A percentile compares a stretch with the other conserved stretches of the same genome.
Conservation (phyloP, 495 filamentous ascomycete genomes). For the Trichoderma orchidacearum region DNA sequence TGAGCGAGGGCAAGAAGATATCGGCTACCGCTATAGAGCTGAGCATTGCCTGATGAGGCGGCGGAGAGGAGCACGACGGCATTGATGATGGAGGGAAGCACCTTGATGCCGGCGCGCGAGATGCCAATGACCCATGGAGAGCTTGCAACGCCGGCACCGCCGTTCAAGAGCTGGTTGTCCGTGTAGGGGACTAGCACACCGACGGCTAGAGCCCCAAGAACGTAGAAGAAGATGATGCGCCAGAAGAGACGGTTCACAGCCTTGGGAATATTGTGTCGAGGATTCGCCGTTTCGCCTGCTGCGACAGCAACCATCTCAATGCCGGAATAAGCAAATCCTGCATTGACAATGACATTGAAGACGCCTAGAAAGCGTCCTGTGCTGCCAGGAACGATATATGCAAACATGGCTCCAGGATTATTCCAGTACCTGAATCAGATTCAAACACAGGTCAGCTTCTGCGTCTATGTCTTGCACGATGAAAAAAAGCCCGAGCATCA, state of each 20-base stretch:
- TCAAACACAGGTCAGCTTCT: neutral
- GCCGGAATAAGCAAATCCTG: slow-evolving; percentile 18
- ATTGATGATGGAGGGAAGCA: slow-evolving; percentile 52
- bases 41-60: slow-evolving; percentile 27
- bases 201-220: slow-evolving; percentile 50
- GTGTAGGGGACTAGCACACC: slow-evolving; percentile 42
- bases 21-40: slow-evolving; percentile 38
- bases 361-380: slow-evolving; percentile 22
- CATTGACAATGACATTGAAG: slow-evolving; percentile 14
- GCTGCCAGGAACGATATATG: slow-evolving; percentile 33
- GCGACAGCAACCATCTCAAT: slow-evolving; percentile 32
- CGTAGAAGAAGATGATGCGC: slow-evolving; percentile 54
- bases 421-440: slow-evolving; percentile 32
- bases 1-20: slow-evolving; percentile 20
- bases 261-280: slow-evolving; percentile 47
- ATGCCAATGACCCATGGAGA: slow-evolving; percentile 49
- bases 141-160: slow-evolving; percentile 35
- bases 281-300: slow-evolving; percentile 55
- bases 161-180: slow-evolving; percentile 30
- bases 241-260: slow-evolving; percentile 50
- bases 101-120: slow-evolving; percentile 45
- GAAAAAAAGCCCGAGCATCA: no score
- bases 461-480: no score
- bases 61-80: slow-evolving; percentile 40
- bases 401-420: slow-evolving; percentile 46